Evolutionary conservation across 2,329 filamentous ascomycete genomes (phyloP).

Genomic region (Endocalyx cinctus): DNA sequence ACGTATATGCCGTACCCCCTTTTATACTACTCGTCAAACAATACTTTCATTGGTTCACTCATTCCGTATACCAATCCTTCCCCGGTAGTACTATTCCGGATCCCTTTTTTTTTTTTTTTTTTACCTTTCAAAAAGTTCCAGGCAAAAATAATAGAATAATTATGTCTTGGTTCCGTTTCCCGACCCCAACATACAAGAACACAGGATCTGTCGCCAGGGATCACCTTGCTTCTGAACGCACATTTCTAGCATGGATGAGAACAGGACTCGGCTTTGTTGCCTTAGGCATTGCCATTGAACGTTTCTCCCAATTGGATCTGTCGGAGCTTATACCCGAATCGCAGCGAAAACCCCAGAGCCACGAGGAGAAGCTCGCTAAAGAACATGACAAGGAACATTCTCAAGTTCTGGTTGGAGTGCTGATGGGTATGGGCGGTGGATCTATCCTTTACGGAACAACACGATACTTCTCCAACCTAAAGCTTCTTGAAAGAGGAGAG

Average conservation of each 20-base stretch:
- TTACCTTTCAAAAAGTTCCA: no score
- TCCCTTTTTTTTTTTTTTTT: no score
- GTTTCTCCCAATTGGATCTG: conserved; percentile 41
- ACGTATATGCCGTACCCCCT: no score
- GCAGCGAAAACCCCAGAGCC: conserved; percentile 4
- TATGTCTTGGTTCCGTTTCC: conserved; percentile 9
- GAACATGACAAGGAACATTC: conserved; percentile 24
- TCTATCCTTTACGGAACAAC: conserved; percentile 42
- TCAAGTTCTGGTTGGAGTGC: conserved; percentile 33
- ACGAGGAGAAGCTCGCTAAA: conserved; percentile 6
- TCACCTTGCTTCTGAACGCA: conserved; percentile 50
- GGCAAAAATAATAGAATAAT: no score
- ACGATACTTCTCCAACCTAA: conserved; percentile 41
- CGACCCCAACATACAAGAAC: conserved; percentile 33
- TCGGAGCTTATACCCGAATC: conserved; percentile 20
- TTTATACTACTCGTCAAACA: no score
- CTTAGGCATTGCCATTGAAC: conserved; percentile 43
- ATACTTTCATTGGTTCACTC: no score
- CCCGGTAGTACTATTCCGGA: no score
- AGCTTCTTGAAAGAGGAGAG: conserved; percentile 35
- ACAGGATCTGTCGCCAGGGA: conserved; percentile 46
- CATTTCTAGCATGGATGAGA: conserved; percentile 47
- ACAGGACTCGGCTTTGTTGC: conserved; percentile 48
- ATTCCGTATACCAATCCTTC: no score
- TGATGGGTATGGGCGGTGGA: conserved; percentile 40